These are phyloP conservation scores for Trametes hirsuta DNA, from an alignment of 1,284 basidiomycete genomes.

Conservation along the genomic window DNA sequence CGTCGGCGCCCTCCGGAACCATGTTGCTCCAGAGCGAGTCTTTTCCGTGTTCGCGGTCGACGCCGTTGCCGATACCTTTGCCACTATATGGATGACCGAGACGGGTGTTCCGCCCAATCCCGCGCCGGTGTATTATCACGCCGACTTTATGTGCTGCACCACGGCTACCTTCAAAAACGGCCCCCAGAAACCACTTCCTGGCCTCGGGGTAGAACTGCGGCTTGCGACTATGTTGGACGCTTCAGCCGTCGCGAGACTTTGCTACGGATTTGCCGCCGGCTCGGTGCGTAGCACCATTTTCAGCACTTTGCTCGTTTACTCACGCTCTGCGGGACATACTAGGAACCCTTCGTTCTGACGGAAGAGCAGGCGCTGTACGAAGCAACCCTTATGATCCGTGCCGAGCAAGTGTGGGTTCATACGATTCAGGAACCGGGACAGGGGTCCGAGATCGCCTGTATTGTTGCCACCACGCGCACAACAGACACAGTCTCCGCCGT, in stretches of 20 bases:
- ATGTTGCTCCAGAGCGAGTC: constrained; percentile 43
- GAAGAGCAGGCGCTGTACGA: constrained; percentile 48
- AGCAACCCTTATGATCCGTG: constrained; percentile 51
- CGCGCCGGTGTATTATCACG: constrained; percentile 60
- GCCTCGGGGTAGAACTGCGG: constrained; percentile 42
- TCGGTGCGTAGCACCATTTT: constrained; percentile 48
- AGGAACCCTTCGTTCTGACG: constrained; percentile 60
- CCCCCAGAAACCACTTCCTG: constrained; percentile 29
- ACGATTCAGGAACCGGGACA: constrained; percentile 36
- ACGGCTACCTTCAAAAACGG: constrained; percentile 41
- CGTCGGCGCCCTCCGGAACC: constrained; percentile 25
- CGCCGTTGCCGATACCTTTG: constrained; percentile 51
- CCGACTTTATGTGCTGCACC: constrained; percentile 61
- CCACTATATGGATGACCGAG: constrained; percentile 46
- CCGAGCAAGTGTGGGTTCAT: constrained; percentile 64
- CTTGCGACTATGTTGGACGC: constrained; percentile 49
- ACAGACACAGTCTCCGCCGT: constrained; percentile 56
- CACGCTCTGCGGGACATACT: constrained; percentile 4
- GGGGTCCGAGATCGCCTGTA: constrained; percentile 53
- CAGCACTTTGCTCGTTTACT: background rate
- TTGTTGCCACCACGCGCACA: constrained; percentile 65
- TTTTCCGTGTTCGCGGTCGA: constrained; percentile 70
- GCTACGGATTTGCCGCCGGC: constrained; percentile 56
- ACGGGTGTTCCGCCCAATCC: constrained; percentile 43
- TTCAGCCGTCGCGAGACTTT: constrained; percentile 47